Base-by-base conservation (phyloP, 257 asterid species). In the Nicotiana obtusifolia region DNA sequence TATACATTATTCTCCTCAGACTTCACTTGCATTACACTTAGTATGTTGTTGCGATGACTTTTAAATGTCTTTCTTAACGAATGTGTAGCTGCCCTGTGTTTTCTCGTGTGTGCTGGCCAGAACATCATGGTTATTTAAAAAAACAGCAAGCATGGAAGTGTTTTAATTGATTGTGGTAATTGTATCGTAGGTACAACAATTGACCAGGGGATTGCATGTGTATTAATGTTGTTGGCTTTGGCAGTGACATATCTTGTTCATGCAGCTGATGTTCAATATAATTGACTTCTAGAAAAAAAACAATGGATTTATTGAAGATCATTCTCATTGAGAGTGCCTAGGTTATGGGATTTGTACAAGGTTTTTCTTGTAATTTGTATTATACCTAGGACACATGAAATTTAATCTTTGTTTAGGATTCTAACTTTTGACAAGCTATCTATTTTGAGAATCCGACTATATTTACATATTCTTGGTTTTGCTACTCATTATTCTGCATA, bases 181-280 rank as follows among this genome's bases (percentile, higher is more conserved):
- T 20, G 28, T 30, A 20, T 44, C 53, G 17, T 80, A 90, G 93
- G 93, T 22, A 89, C 92, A 17, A 66, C 93, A 49, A 88, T 90
- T 76, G 93, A 91, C 82, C 95, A 90, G 82, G 89, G 93, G 0
- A 84, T 91, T 24, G 95, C 91, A 14, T 90, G 87, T 71, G 71
- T 82, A 56, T 88, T 91, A 31, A 89, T 91, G 93, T 76, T 89
- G 75, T 62, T 90, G 83, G 95, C 95, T 44, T 87, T 91, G 89
- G 91, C 81, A 80, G 87, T 91, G 24, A 90, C 93, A 2, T 91
- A 91, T 60, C 86, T 90, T 28, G 89, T 91, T 80, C 95, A 90
- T 88, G 56, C 86, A 77, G 81, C 87, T 76, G 97, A 92, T 75
- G 89, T 81, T 81, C 91, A 93, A 26, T 84, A 44, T 73, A 73